Evolutionary conservation across 768 basidiomycete species (phyloP), one percentile per base, ranked within the genome.

Genomic region (Pleurotus cornucopiae): DNA sequence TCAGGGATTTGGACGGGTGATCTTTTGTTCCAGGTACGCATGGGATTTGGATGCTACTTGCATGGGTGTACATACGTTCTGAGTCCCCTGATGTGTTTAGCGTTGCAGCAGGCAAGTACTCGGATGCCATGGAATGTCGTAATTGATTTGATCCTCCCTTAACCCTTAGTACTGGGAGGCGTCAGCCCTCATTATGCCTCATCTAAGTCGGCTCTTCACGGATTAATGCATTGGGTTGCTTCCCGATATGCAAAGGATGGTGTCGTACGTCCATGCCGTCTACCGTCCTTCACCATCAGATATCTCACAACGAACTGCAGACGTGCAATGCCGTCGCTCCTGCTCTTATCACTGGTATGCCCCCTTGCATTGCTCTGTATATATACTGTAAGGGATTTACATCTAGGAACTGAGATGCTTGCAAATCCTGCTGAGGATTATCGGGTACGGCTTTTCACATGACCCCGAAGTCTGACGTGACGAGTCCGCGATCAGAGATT

Each of bases 131-230:
- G 7, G 30, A 30, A 34, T 34, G 1, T 34, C 7, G 30, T 3
- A 34, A 34, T 34, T 34, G 30, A 34, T 34, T 34, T 6, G 1
- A 34, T 9, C 30, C 2, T 30, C 30, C 6, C 6, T 30, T 30
- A 30, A 3, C 9, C 4, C 4, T 37, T 69, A 78, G 76, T 1
- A 78, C 73, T 18, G 81, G 80, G 12, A 80, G 76, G 81, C 2
- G 69, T 83, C 40, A 80, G 81, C 0, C 80, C 81, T 0, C 81
- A 83, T 56, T 82, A 83, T 52, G 78, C 81, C 5, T 81, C 79
- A 1, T 80, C 80, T 0, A 83, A 83, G 58, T 74, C 79, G 2
- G 81, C 80, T 2, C 60, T 81, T 57, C 80, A 82, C 57, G 81
- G 81, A 0, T 68, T 82, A 4, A 65, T 81, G 38, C 81, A 81